Conservation (phyloP, 148 eudicot species). For the Gaultheria prostrata region DNA sequence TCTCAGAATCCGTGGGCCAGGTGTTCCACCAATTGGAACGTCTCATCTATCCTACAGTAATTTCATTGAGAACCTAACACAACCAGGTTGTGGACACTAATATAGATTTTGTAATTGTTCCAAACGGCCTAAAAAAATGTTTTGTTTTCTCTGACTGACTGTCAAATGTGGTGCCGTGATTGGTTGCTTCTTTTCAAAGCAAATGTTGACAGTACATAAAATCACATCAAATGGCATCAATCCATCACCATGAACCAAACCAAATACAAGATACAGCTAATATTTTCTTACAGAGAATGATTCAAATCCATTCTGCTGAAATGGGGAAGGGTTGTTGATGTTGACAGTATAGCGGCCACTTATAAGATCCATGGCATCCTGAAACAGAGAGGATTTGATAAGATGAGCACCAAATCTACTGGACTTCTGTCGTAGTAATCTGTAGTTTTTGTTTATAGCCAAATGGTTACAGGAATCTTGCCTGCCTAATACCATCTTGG, state of each 20-base stretch:
- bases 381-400: slow-evolving; percentile 20
- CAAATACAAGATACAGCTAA: not conserved
- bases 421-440: not conserved
- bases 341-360: slow-evolving; percentile 72
- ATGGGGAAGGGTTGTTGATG: slow-evolving; percentile 60
- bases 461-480: slow-evolving; percentile 24
- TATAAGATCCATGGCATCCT: slow-evolving; percentile 98
- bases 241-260: not conserved
- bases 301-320: slow-evolving; percentile 58
- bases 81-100: not conserved
- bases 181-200: not conserved
- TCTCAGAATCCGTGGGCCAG: not conserved
- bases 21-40: not conserved
- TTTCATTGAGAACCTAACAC: not conserved
- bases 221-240: not conserved
- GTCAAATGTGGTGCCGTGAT: too few species aligned
- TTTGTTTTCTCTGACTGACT: not conserved
- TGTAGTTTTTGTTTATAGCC: not conserved
- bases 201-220: not conserved
- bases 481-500: slow-evolving; percentile 96
- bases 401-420: slow-evolving; percentile 1
- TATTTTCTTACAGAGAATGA: slow-evolving; percentile 59
- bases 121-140: not conserved
- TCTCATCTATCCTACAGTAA: not conserved
- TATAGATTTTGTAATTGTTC: not conserved